Conservation (phyloP, 2,329 filamentous ascomycete genomes). For the Aspergillus niger region DNA sequence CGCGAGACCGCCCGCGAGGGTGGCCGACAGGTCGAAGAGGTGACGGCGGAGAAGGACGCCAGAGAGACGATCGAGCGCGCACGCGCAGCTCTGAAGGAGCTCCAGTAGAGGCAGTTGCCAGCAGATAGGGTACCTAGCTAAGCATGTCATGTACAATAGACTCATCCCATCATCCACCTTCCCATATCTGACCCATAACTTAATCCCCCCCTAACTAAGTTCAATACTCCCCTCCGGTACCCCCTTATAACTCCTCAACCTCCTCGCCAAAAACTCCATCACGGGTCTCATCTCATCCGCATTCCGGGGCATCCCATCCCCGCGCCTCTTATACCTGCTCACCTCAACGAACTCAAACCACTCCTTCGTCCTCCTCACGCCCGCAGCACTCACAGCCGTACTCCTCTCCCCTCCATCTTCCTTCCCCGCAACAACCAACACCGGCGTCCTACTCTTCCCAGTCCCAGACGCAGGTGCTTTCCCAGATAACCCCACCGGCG, state of each 20-base stretch:
- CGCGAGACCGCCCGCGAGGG: slow-evolving; percentile 49
- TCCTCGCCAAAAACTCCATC: slow-evolving; percentile 70
- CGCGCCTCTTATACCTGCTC: slow-evolving; percentile 68
- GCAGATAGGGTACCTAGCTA: neutral
- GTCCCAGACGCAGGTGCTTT: neutral
- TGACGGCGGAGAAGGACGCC: slow-evolving; percentile 43
- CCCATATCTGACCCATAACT: neutral
- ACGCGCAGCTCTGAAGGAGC: slow-evolving; percentile 48
- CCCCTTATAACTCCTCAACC: slow-evolving; percentile 46
- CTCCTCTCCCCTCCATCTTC: slow-evolving; percentile 27
- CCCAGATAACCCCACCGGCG: neutral
- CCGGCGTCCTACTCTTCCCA: slow-evolving; percentile 43
- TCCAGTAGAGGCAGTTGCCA: slow-evolving; percentile 21
- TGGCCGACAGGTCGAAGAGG: slow-evolving; percentile 39
- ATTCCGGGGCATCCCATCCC: slow-evolving; percentile 79
- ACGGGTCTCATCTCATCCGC: slow-evolving; percentile 86
- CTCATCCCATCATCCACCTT: slow-evolving; percentile 5
- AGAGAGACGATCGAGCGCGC: slow-evolving; percentile 50
- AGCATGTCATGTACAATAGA: slow-evolving; percentile 16
- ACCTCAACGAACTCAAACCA: slow-evolving; percentile 69
- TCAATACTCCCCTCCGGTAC: slow-evolving; percentile 51
- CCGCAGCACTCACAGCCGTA: slow-evolving; percentile 61
- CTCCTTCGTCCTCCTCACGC: slow-evolving; percentile 63
- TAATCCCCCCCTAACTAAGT: slow-evolving; percentile 25
- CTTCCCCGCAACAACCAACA: slow-evolving; percentile 44